Evolutionary conservation across 805 yeast genomes (phyloP), one percentile per base, ranked within the genome.

Genomic region (Lipomyces yamanashiensis): DNA sequence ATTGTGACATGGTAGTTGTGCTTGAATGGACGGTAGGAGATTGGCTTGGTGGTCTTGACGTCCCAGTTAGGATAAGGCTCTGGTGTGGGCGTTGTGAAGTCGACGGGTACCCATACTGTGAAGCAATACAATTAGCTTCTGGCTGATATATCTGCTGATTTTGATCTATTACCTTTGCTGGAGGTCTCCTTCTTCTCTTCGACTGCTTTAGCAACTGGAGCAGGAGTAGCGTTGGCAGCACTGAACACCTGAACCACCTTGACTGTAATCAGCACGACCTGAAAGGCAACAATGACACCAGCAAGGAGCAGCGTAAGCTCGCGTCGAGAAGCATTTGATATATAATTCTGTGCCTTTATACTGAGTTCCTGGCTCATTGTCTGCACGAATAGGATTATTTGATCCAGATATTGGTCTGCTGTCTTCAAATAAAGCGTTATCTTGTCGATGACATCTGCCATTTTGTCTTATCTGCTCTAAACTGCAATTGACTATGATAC

Each of bases 11-110:
- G 81, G 71, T 87, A 87, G 63, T 82, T 84, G 73, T 85, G 87
- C 71, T 81, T 85, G 76, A 87, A 87, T 0, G 90, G 89, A 54
- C 89, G 77, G 70, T 85, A 85, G n/a, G 88, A 86, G 43, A 84
- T 71, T 1, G 89, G 88, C 60, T 74, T 76, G 3, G 88, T 85
- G 2, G 75, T 75, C 12, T 74, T 73, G 54, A 82, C 73, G 60
- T 81, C 80, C 87, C 87, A 85, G 68, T 78, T 72, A 23, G 77
- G 74, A 66, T 71, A 84, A 9, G 82, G 79, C 34, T 73, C 71
- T 7, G 88, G 88, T 0, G 65, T 71, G 0, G 89, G 89, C 10
- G 83, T 76, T 36, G 72, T 70, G 71, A 79, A 85, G 28, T 71
- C 73, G 64, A 85, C 88, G 2, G 89, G 84, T 0, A 70, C 73